Evolutionary conservation across 768 basidiomycete genomes (phyloP).

Genomic region (Lactarius deliciosus): DNA sequence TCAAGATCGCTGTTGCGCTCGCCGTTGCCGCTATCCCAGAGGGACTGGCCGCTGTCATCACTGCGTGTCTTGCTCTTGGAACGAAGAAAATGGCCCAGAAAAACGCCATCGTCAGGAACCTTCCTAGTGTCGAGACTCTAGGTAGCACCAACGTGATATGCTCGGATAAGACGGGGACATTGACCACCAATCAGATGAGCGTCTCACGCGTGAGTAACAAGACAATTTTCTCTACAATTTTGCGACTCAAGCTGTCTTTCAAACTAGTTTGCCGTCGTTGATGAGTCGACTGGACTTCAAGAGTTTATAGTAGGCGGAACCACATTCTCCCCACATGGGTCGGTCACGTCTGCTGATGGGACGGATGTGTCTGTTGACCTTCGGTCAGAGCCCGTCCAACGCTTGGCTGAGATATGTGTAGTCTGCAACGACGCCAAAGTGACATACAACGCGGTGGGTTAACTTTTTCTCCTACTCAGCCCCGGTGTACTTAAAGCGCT

Average conservation of each 20-base stretch:
- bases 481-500: conserved; percentile 21
- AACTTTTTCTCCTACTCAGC: background rate
- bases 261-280: conserved; percentile 71
- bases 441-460: conserved; percentile 70
- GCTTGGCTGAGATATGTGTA: conserved; percentile 88
- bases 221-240: background rate
- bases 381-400: conserved; percentile 68
- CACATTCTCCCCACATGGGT: conserved; percentile 85
- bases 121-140: conserved; percentile 95
- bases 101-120: conserved; percentile 94
- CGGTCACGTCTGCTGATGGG: conserved; percentile 64
- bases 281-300: conserved; percentile 48
- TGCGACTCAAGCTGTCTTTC: background rate
- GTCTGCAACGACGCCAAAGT: conserved; percentile 95
- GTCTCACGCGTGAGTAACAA: conserved; percentile 64
- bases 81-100: conserved; percentile 99
- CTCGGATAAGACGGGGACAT: conserved; percentile 96
- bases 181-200: conserved; percentile 98
- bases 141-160: conserved; percentile 99
- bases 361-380: conserved; percentile 58
- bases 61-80: conserved; percentile 92
- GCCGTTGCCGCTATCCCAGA: conserved; percentile 99
- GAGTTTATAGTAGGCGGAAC: conserved; percentile 89
- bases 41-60: conserved; percentile 97
- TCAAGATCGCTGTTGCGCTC: conserved; percentile 98